Evolutionary conservation across 306 rosid genomes (phyloP).

Genomic region (Lagenaria siceraria): DNA sequence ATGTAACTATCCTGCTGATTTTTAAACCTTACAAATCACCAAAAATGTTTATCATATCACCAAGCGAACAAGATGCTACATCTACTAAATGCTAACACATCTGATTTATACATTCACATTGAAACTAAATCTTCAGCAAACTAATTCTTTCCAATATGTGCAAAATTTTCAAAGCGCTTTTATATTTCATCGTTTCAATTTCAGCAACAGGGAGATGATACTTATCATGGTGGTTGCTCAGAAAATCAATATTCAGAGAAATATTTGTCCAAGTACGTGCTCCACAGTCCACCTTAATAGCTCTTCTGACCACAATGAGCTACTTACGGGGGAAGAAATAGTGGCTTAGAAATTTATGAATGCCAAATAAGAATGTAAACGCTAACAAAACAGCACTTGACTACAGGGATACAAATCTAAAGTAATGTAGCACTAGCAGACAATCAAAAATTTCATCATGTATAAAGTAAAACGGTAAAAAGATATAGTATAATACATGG

Average conservation of each 20-base stretch:
- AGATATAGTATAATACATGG: neutral
- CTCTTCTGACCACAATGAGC: neutral
- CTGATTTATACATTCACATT: neutral
- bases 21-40: neutral
- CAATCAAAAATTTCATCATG: neutral
- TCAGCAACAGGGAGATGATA: neutral
- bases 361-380: neutral
- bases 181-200: neutral
- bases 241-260: neutral
- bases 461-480: neutral
- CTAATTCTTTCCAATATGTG: neutral
- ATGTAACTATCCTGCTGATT: neutral
- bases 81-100: neutral
- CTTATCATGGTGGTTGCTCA: neutral
- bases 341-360: neutral
- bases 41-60: neutral
- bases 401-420: neutral
- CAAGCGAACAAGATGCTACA: neutral
- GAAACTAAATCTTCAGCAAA: neutral
- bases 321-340: neutral
- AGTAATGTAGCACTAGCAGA: neutral
- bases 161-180: neutral
- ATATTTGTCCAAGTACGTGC: neutral
- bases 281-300: neutral
- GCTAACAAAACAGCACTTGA: neutral